A percentile compares a stretch with the other conserved stretches of the same genome.
Conservation (phyloP, 225 moss, liverwort and hornwort species). For the Sphagnum tenellum region DNA sequence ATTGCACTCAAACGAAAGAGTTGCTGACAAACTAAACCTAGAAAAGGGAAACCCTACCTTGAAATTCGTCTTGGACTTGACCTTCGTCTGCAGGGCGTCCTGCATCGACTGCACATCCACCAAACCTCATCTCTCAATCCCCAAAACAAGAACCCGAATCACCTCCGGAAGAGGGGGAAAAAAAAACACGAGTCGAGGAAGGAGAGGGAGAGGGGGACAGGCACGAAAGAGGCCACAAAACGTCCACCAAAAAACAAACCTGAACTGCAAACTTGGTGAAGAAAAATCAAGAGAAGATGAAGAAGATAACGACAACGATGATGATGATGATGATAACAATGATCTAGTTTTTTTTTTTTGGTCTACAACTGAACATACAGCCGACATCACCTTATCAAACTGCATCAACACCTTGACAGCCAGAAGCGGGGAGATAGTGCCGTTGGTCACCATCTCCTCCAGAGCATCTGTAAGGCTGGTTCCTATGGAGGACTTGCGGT, state of each 20-base stretch:
- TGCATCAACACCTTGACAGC: constrained; percentile 98
- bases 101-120: constrained; percentile 67
- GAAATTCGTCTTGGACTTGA: constrained; percentile 83
- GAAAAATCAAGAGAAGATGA: too few relatives aligned
- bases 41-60: constrained; percentile 43
- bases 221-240: too few relatives aligned
- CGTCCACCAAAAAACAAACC: too few relatives aligned
- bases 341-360: too few relatives aligned
- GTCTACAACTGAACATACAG: too few relatives aligned
- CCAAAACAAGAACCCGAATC: not conserved
- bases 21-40: too few relatives aligned
- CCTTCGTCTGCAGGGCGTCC: constrained; percentile 75
- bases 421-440: constrained; percentile 89
- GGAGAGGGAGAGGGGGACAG: too few relatives aligned
- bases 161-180: too few relatives aligned
- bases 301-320: too few relatives aligned
- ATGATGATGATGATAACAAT: too few relatives aligned
- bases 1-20: not conserved
- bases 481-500: constrained; percentile 93
- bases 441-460: constrained; percentile 95
- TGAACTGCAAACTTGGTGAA: too few relatives aligned
- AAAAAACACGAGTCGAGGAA: too few relatives aligned
- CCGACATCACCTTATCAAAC: constrained; percentile 66
- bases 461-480: constrained; percentile 92
- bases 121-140: not conserved